phyloP scores from a whole-genome alignment of 805 yeast genomes.

The Ogataea sp. region DNA sequence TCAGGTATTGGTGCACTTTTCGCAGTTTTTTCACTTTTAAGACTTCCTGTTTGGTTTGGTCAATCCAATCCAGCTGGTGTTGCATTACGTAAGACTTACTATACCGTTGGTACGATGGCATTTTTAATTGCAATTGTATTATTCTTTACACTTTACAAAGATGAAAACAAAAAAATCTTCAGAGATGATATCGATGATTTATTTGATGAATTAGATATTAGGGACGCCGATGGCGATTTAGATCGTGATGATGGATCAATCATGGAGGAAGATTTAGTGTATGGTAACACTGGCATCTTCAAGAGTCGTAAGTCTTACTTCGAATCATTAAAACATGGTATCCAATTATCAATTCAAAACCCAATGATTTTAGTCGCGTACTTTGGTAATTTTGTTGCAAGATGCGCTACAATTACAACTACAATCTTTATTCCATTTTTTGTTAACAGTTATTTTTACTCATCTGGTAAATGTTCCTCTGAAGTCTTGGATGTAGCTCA shows the following conservation, averaged over 20 bases:
- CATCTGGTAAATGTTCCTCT: conserved; percentile 40
- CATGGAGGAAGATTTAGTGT: conserved; percentile 6
- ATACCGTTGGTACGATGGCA: conserved; percentile 36
- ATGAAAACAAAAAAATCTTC: conserved; percentile 23
- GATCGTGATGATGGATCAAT: conserved; percentile 6
- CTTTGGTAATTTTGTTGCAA: conserved; percentile 52
- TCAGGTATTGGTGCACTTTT: conserved; percentile 65
- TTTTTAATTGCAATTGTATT: conserved; percentile 31
- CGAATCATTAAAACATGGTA: conserved; percentile 37
- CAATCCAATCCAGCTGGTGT: conserved; percentile 28
- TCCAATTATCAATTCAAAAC: conserved; percentile 36
- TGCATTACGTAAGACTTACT: conserved; percentile 41
- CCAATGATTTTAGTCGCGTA: conserved; percentile 47
- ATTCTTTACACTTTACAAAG: conserved; percentile 38
- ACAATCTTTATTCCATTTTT: conserved; percentile 57
- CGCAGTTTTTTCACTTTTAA: conserved; percentile 45
- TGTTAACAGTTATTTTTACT: conserved; percentile 47
- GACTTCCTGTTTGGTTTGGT: conserved; percentile 48
- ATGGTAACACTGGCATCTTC: conserved; percentile 7
- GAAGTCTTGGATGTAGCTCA: conserved; percentile 26
- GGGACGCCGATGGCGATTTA: conserved; percentile 18
- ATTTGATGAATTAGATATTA: conserved; percentile 21
- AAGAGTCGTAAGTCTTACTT: conserved; percentile 24
- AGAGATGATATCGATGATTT: conserved; percentile 23
- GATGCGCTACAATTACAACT: conserved; percentile 51